Base-by-base conservation (phyloP, 306 rosid genomes). In the Fragaria iinumae region DNA sequence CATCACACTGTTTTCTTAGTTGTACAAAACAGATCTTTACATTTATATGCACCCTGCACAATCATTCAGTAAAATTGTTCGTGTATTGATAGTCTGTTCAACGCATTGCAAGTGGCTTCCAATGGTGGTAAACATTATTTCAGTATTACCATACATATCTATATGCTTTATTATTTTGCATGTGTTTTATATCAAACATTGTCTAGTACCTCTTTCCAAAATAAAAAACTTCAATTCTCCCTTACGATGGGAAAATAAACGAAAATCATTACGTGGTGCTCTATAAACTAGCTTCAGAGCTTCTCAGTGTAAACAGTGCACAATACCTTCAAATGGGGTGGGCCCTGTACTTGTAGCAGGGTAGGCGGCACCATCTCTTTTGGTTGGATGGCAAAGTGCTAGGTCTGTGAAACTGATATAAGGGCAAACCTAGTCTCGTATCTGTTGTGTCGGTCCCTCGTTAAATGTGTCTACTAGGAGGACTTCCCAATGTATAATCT, bases 1-100 rank as follows among this genome's bases (percentile, higher is more conserved):
- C 69, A 71, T 43, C 68, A 72, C 67, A 50, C 71, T 79, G 77
- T 56, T 21, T 34, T 36, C 47, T 83, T 59, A 25, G 49, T 68
- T 44, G 45, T 29, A 18, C 34, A 59, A 41, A 45, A 12, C 20
- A 36, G 36, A 21, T 65, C 8, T 67, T 18, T 4, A 62, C 29
- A 38, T 21, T 53, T 59, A 11, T 17, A 20, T 66, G 20, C 44
- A 34, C 21, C 17, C 16, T 36, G 8, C 52, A 18, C 20, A 55
- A n/a, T 27, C 8, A 27, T 44, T 9, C n/a, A 36, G 60, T 74
- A 25, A 62, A 16, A 32, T n/a, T 36, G 47, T 72, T 62, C 8
- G 8, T 52, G 71, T 38, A 41, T 50, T 76, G 72, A 8, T 11
- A 50, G 48, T 52, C 64, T 11, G 76, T 52, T 72, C 65, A 34